Percentiles rank a stretch among this genome's conserved stretches.
Evolutionary conservation across 1,139 yeast genomes (phyloP).

Genomic region (Kodamaea sp.): DNA sequence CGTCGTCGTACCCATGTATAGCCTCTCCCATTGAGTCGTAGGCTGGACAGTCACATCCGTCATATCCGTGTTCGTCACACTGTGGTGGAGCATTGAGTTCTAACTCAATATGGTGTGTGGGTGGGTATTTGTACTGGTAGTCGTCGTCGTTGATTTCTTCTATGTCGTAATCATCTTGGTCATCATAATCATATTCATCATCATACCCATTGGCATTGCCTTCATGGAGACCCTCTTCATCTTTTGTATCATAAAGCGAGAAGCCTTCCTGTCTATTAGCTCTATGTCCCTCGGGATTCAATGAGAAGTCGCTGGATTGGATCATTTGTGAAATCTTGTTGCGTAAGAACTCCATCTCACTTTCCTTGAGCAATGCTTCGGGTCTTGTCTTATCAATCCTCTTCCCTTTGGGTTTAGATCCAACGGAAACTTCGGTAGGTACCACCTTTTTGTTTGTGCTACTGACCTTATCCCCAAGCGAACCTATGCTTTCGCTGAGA

Average conservation of each 20-base stretch:
- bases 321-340: slow-evolving; percentile 30
- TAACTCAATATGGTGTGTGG: slow-evolving; percentile 44
- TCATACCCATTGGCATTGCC: slow-evolving; percentile 27
- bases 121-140: slow-evolving; percentile 27
- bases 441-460: too few relatives aligned
- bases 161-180: slow-evolving; percentile 41
- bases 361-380: slow-evolving; percentile 26
- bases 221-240: slow-evolving; percentile 43
- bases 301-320: slow-evolving; percentile 13
- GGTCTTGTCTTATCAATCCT: too few relatives aligned
- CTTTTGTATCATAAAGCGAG: slow-evolving; percentile 41
- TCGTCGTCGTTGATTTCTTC: slow-evolving; percentile 34
- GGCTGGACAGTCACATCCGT: slow-evolving; percentile 34
- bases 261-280: slow-evolving; percentile 28
- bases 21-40: slow-evolving; percentile 17
- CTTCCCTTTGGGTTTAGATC: neutral
- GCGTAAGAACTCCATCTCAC: slow-evolving; percentile 36
- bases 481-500: neutral
- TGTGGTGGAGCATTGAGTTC: slow-evolving; percentile 38
- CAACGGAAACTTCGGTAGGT: neutral
- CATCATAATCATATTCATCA: slow-evolving; percentile 18
- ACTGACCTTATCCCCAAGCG: neutral
- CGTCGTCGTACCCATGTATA: slow-evolving; percentile 15
- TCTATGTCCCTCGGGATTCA: slow-evolving; percentile 5
- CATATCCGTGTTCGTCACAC: slow-evolving; percentile 34